Conservation (phyloP, 169 alveolate species). For the Perkinsus chesapeaki region DNA sequence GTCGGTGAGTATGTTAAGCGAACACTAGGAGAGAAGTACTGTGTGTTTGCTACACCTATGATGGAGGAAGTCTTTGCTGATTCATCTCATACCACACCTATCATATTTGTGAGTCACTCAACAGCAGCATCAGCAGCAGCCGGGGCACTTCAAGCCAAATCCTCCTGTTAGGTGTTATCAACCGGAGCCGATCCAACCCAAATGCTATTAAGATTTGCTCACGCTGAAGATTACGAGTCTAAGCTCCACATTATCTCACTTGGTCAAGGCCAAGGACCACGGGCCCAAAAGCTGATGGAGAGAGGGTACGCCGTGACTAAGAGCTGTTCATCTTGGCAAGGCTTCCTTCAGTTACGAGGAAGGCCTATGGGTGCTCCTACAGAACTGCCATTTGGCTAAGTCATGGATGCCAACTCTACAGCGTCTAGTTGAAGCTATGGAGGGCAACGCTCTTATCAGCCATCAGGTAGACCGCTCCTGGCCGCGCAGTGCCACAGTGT, state of each 20-base stretch:
- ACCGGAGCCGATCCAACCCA: slow-evolving; percentile 93
- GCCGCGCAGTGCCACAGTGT: slow-evolving; percentile 50
- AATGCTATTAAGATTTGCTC: slow-evolving; percentile 77
- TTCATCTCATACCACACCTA: slow-evolving; percentile 83
- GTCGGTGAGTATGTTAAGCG: slow-evolving; percentile 72
- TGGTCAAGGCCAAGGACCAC: slow-evolving; percentile 88
- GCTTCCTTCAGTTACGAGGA: slow-evolving; percentile 53
- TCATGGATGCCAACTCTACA: slow-evolving; percentile 76
- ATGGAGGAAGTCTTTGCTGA: slow-evolving; percentile 68
- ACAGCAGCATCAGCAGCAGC: not conserved
- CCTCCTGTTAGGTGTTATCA: slow-evolving; percentile 50
- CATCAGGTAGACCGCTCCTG: not conserved
- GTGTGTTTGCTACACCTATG: slow-evolving; percentile 62
- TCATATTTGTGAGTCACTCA: slow-evolving; percentile 55
- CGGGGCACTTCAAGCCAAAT: no score
- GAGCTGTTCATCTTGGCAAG: not conserved
- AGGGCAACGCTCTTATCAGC: slow-evolving; percentile 16
- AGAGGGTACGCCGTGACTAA: slow-evolving; percentile 53
- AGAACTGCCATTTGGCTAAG: slow-evolving; percentile 82
- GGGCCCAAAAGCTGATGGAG: slow-evolving; percentile 75
- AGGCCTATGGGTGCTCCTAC: slow-evolving; percentile 88
- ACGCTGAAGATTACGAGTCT: slow-evolving; percentile 60
- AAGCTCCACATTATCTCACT: slow-evolving; percentile 80
- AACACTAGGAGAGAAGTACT: slow-evolving; percentile 70
- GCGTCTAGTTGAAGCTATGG: slow-evolving; percentile 74